Evolutionary conservation across 2,329 filamentous ascomycete species (phyloP), one percentile per base, ranked within the genome.

Genomic region (Beauveria varroae): DNA sequence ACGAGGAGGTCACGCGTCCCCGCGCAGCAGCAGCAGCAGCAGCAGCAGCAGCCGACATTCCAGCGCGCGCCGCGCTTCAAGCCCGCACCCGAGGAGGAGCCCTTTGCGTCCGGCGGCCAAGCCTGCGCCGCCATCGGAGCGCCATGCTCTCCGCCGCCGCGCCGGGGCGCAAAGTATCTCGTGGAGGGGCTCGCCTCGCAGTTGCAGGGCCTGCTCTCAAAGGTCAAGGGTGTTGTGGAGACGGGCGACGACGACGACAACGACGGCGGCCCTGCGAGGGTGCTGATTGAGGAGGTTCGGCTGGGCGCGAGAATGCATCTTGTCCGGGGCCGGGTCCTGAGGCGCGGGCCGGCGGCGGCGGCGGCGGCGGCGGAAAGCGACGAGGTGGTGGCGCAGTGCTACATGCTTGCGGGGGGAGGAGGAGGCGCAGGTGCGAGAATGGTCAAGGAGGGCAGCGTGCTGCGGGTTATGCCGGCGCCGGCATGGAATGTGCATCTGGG

Each of bases 191-290:
- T 78, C 24, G 76, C 76, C 1, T 71, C 74, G 2, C 70, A 71
- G 50, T 67, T 78, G 7, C 76, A 78, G 62, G 71, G 72, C 16
- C 76, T 74, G 73, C 67, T 78, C 10, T 75, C 76, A 0, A 74
- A 77, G 24, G 69, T 77, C 26, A 75, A 73, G 63, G 71, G 71
- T 12, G 72, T 70, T 12, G 72, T 70, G 71, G 69, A 72, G 18
- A 66, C 67, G 43, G 53, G 43, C 28, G 8, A 3, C 28, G 28
- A 9, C 7, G 7, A 28, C 1, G 37, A 22, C 53, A 6, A 62
- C 65, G 14, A 20, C 60, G 16, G 16, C 62, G 60, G n/a, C 14
- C n/a, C n/a, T 1, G 61, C 70, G 41, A 68, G 64, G 12, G 64
- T 77, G 18, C 62, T 46, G 3, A 65, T 77, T 7, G 68, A 72